A percentile compares a stretch with the other conserved stretches of the same genome.
These are phyloP conservation scores for Trypanosoma theileri DNA, from an alignment of 208 protist species.

Conservation along the genomic window DNA sequence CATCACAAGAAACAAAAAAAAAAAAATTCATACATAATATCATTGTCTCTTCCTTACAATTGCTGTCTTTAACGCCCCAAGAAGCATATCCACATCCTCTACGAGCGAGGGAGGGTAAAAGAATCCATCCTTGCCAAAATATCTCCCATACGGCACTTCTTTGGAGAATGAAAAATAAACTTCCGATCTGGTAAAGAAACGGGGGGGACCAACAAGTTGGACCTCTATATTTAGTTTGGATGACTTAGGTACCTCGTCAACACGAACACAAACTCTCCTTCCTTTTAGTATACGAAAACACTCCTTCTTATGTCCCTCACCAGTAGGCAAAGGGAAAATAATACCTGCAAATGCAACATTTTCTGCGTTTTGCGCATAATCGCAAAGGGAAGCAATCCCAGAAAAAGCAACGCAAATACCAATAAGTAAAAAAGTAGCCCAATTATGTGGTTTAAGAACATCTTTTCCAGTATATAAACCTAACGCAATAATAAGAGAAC, in stretches of 20 bases:
- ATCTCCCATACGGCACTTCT: conserved; percentile 58
- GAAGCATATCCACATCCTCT: conserved; percentile 41
- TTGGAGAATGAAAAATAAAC: conserved; percentile 48
- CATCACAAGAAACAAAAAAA: conserved; percentile 1
- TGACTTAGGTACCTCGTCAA: conserved; percentile 29
- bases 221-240: conserved; percentile 43
- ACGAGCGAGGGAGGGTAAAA: conserved; percentile 73
- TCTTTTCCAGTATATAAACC: conserved; percentile 13
- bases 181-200: conserved; percentile 29
- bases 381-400: not conserved
- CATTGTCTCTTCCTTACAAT: conserved; percentile 26
- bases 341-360: conserved; percentile 14
- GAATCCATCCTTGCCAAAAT: conserved; percentile 67
- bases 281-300: conserved; percentile 33
- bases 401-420: not conserved
- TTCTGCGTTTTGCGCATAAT: not conserved
- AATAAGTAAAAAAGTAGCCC: conserved; percentile 6
- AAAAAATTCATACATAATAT: conserved; percentile 1
- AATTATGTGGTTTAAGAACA: conserved; percentile 8
- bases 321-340: not conserved
- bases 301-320: conserved; percentile 7
- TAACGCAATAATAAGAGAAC: not conserved
- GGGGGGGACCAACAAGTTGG: conserved; percentile 44
- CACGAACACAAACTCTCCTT: conserved; percentile 39
- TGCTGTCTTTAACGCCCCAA: conserved; percentile 15